Base-by-base conservation (phyloP, 2,329 filamentous ascomycete genomes). In the Diplodia seriata region DNA sequence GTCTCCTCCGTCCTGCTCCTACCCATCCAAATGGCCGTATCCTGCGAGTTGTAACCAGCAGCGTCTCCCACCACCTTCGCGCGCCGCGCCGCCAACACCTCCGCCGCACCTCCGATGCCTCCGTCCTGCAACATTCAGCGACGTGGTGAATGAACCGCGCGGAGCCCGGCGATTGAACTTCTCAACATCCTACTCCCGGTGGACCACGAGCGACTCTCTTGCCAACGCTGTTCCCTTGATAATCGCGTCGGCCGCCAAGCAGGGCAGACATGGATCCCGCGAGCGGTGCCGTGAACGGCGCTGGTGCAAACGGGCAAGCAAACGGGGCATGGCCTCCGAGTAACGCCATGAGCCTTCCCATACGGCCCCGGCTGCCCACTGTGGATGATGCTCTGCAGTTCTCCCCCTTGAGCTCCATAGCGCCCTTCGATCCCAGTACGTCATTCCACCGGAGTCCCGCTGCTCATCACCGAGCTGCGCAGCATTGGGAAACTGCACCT, bases 381-480 rank as follows among this genome's bases (percentile, higher is more conserved):
- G 85, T 95, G 14, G 86, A 90, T 68, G 91, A 95, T 75, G 91
- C 91, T 36, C 83, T 95, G 55, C 90, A 91, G n/a, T 94, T 89
- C 79, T 92, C 91, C 63, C 92, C 92, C 29, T 90, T 94, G 76
- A 91, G 90, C 59, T 93, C 91, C 3, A 90, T 94, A 59, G 85
- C 92, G 64, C 91, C 92, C 2, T 92, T 94, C 78, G 87, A 91
- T 77, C 86, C 91, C 72, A 89, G 92, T 93, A 79, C 72, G 81
- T 78, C 68, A 55, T 64, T 38, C 47, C 59, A 63, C 47, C 47
- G 36, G 33, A 31, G 59, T 63, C 59, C 7, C 18, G 29, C 59
- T 51, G 59, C n/a, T 11, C 31, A 26, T 63, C 59, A 63, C 29
- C 47, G 14, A 63, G 59, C 56, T 63, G 11, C 18, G 47, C 31